Percentiles rank a stretch among this genome's conserved stretches.
These are phyloP conservation scores for Phlebopus sp. DNA, from an alignment of 1,284 basidiomycete genomes.

Conservation along the genomic window DNA sequence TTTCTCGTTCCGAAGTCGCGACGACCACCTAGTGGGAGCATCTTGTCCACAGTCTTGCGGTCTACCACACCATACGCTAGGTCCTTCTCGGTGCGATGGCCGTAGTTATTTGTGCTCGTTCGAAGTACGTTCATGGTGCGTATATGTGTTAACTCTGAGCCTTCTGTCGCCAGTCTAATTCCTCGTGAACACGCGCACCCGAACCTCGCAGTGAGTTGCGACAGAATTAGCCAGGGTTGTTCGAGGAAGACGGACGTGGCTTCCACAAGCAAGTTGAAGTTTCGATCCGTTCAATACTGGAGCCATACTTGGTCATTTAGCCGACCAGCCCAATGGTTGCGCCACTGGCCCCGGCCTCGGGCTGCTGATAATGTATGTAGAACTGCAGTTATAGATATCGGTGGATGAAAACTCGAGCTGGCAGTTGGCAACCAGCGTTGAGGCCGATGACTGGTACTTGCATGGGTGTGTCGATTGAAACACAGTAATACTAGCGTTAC, in stretches of 20 bases:
- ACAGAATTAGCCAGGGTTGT: conserved; percentile 48
- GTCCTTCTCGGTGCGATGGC: conserved; percentile 1
- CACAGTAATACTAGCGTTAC: too few species aligned
- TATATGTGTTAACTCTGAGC: not conserved
- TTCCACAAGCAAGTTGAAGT: not conserved
- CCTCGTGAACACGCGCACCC: not conserved
- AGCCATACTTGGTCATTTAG: too few species aligned
- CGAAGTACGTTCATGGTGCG: conserved; percentile 1
- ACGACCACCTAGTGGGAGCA: conserved; percentile 3
- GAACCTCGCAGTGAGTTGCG: not conserved
- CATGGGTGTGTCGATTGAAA: too few species aligned
- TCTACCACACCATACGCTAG: not conserved
- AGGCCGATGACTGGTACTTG: too few species aligned
- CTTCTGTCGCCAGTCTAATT: not conserved
- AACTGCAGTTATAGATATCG: too few species aligned
- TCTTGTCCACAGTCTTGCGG: not conserved
- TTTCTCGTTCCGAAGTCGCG: conserved; percentile 3
- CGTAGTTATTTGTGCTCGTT: conserved; percentile 5
- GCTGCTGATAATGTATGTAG: too few species aligned
- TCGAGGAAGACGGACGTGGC: conserved; percentile 32
- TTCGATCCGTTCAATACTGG: too few species aligned
- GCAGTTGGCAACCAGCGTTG: too few species aligned
- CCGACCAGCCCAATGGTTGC: too few species aligned
- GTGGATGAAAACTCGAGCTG: too few species aligned
- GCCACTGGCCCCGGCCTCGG: too few species aligned